Evolutionary conservation across 2,329 filamentous ascomycete species (phyloP).

Genomic region (Myrmaecium sp.): DNA sequence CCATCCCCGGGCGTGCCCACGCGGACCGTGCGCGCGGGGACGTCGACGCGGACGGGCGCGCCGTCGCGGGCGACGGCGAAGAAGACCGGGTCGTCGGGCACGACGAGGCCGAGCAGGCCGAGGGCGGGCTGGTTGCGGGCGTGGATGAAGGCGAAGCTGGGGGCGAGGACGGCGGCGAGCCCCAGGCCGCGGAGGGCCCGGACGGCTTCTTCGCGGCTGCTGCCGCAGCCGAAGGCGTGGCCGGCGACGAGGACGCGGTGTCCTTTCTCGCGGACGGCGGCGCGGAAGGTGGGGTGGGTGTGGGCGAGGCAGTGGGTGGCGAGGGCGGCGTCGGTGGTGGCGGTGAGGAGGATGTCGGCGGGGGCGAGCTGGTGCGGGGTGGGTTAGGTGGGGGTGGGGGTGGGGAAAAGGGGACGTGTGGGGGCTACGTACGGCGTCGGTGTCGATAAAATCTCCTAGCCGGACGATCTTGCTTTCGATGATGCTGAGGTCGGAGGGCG

Average conservation of each 20-base stretch:
- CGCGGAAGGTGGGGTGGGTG: conserved; percentile 25
- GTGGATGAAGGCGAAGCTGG: conserved; percentile 31
- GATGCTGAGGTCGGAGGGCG: conserved; percentile 7
- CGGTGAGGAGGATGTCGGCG: conserved; percentile 18
- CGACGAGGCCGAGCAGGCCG: conserved; percentile 27
- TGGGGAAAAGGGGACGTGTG: too few species aligned
- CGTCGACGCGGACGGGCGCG: conserved; percentile 21
- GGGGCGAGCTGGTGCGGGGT: conserved; percentile 19
- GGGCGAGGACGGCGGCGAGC: conserved; percentile 28
- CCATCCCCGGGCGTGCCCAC: too few species aligned
- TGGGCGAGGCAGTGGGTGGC: conserved; percentile 25
- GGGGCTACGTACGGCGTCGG: conserved; percentile 19
- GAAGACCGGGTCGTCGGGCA: conserved; percentile 23
- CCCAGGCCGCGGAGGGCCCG: conserved; percentile 22
- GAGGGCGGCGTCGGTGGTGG: conserved; percentile 16
- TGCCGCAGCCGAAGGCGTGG: conserved; percentile 29
- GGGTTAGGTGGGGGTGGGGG: background rate
- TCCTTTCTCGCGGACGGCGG: conserved; percentile 18
- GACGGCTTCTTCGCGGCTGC: conserved; percentile 28
- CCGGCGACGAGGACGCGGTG: conserved; percentile 28
- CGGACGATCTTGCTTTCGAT: conserved; percentile 21
- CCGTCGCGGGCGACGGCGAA: conserved; percentile 21
- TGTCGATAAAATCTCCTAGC: conserved; percentile 31
- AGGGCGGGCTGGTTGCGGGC: conserved; percentile 28
- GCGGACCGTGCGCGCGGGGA: too few species aligned